These are phyloP conservation scores for Oxyria digyna DNA, from an alignment of 148 eudicot species.

Conservation along the genomic window DNA sequence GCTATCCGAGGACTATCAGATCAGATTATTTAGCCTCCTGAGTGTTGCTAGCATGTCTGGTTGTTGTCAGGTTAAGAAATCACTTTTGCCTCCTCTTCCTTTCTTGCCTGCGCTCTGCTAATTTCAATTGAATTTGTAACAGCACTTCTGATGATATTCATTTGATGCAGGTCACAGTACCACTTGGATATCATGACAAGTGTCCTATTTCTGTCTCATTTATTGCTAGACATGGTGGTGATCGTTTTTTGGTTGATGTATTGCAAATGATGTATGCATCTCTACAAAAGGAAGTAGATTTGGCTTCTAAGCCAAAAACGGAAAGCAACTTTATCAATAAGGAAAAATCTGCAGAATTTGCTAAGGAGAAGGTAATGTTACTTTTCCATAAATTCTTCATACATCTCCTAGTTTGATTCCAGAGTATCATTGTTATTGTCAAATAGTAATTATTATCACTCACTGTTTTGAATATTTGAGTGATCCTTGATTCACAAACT, in stretches of 20 bases:
- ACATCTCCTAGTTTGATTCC: background rate
- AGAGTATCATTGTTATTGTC: background rate
- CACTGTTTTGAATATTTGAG: background rate
- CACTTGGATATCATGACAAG: slow-evolving; percentile 64
- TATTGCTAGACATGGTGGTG: slow-evolving; percentile 83
- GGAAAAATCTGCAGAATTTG: slow-evolving; percentile 69
- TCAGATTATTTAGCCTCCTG: slow-evolving; percentile 43
- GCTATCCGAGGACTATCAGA: slow-evolving; percentile 42
- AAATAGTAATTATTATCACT: background rate
- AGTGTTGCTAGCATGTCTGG: slow-evolving; percentile 91
- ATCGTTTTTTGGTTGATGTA: slow-evolving; percentile 70
- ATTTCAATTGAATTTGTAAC: background rate
- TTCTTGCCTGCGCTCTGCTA: slow-evolving; percentile 3
- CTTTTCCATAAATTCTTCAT: background rate
- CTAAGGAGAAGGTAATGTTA: slow-evolving; percentile 73
- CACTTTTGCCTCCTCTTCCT: slow-evolving; percentile 2
- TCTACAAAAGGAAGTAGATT: slow-evolving; percentile 54
- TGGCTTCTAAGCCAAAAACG: slow-evolving; percentile 38
- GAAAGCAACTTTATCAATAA: slow-evolving; percentile 30
- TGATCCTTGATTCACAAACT: background rate
- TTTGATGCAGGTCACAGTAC: slow-evolving; percentile 53
- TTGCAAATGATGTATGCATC: slow-evolving; percentile 50
- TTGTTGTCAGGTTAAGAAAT: slow-evolving; percentile 72
- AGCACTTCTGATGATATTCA: background rate
- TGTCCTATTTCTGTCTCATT: slow-evolving; percentile 79